These are phyloP conservation scores for Colletotrichum sp. DNA, from an alignment of 2,329 filamentous ascomycete genomes.

Conservation along the genomic window DNA sequence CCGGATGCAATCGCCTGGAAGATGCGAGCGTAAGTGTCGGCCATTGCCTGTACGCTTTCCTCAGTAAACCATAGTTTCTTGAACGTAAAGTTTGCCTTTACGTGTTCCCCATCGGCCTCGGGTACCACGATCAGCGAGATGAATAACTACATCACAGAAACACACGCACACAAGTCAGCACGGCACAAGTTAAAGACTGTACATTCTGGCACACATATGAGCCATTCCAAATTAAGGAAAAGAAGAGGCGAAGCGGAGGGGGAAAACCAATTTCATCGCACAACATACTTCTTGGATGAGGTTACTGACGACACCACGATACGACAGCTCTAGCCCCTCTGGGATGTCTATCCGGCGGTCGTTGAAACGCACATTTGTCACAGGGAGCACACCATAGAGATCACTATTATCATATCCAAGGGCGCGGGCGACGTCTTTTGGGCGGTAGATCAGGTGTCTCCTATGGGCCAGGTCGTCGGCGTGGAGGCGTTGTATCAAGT, in stretches of 20 bases:
- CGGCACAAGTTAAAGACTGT: background rate
- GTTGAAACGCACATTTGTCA: background rate
- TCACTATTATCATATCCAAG: background rate
- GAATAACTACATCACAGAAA: background rate
- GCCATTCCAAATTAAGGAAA: background rate
- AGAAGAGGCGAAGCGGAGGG: background rate
- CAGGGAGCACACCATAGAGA: background rate
- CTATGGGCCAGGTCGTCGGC: background rate
- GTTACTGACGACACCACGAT: background rate
- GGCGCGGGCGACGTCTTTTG: background rate
- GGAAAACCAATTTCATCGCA: background rate
- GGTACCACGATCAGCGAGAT: background rate
- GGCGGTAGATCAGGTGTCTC: background rate
- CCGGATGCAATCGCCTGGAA: background rate
- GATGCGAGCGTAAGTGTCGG: background rate
- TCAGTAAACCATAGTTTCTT: background rate
- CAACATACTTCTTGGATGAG: background rate
- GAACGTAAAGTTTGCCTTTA: background rate
- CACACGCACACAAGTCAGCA: background rate
- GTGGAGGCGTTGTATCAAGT: background rate
- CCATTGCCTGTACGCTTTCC: background rate
- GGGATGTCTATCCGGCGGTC: background rate
- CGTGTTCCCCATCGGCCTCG: background rate
- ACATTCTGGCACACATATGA: fast-evolving
- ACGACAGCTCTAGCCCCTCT: background rate